Conservation (phyloP, 352 stramenopile species). For the Globisporangium takayamanum region DNA sequence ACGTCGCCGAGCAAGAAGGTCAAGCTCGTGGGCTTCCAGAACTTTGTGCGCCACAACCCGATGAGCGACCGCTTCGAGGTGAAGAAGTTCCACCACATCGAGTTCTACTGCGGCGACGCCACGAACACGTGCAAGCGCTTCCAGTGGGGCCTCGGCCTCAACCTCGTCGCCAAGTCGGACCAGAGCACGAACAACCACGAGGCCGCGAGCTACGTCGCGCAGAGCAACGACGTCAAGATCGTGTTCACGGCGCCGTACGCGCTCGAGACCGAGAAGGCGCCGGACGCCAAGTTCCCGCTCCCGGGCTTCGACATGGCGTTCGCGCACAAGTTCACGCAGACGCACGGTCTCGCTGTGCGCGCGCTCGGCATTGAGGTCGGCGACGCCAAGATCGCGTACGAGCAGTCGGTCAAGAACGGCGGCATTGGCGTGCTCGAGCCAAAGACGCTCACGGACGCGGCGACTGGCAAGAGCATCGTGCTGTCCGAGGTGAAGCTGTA, state of each 20-base stretch:
- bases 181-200: slow-evolving; percentile 84
- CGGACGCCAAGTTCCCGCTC: slow-evolving; percentile 37
- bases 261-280: slow-evolving; percentile 53
- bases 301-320: slow-evolving; percentile 59
- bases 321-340: slow-evolving; percentile 73
- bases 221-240: slow-evolving; percentile 74
- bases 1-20: slow-evolving; percentile 35
- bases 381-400: slow-evolving; percentile 71
- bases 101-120: slow-evolving; percentile 80
- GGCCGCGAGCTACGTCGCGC: slow-evolving; percentile 82
- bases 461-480: slow-evolving; percentile 40
- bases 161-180: slow-evolving; percentile 75
- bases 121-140: slow-evolving; percentile 79
- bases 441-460: slow-evolving; percentile 48
- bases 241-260: slow-evolving; percentile 88
- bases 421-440: slow-evolving; percentile 49
- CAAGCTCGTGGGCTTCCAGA: slow-evolving; percentile 64
- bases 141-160: slow-evolving; percentile 78
- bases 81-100: slow-evolving; percentile 80
- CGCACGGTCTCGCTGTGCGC: slow-evolving; percentile 75
- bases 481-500: slow-evolving; percentile 86
- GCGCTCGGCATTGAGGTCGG: slow-evolving; percentile 79
- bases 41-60: slow-evolving; percentile 76
- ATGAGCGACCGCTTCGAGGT: slow-evolving; percentile 71
- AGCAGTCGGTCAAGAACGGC: slow-evolving; percentile 71